Evolutionary conservation across 2,329 filamentous ascomycete species (phyloP), one percentile per base, ranked within the genome.

Genomic region (Apiospora marii): DNA sequence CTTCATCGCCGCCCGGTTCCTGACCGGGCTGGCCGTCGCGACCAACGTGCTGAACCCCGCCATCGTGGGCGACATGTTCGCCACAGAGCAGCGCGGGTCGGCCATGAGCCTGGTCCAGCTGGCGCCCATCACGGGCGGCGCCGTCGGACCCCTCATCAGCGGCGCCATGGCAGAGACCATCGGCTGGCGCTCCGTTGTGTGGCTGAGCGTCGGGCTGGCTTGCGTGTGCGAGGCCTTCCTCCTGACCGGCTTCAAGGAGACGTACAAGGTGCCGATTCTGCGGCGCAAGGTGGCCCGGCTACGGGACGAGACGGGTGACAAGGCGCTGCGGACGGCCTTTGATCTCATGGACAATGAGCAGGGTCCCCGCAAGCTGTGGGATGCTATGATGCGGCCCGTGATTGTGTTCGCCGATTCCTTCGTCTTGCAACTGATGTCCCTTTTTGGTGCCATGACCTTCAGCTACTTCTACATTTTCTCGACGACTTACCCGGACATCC

Each of bases 41-140:
- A 88, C 89, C 2, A 91, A 91, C 74, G 90, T 92, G 12, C 83
- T 92, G 24, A 90, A 87, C 74, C 90, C 90, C 0, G 88, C 90
- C 34, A 89, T 92, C 70, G 86, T 92, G 24, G 90, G 90, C 34
- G 91, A 92, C 78, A 87, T 92, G 74, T 92, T 91, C 77, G 80
- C 82, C 1, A 82, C 85, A 0, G 90, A 92, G 71, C 82, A 88
- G 78, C 83, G 90, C 22, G 90, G 90, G 34, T 84, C 85, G 0
- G 86, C 90, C 10, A 89, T 92, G 85, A 89, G 86, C 76, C 73
- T 89, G 64, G 82, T 91, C 67, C 87, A 87, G 79, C 80, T 91
- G 2, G 88, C 89, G 2, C 89, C 90, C 0, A 81, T 92, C 3
- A 78, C 90, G 22, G 89, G 89, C 27, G 88, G 88, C 4, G 88